Evolutionary conservation across 441 rosid species (phyloP), one percentile per base, ranked within the genome.

Genomic region (Aquilaria agallochum): DNA sequence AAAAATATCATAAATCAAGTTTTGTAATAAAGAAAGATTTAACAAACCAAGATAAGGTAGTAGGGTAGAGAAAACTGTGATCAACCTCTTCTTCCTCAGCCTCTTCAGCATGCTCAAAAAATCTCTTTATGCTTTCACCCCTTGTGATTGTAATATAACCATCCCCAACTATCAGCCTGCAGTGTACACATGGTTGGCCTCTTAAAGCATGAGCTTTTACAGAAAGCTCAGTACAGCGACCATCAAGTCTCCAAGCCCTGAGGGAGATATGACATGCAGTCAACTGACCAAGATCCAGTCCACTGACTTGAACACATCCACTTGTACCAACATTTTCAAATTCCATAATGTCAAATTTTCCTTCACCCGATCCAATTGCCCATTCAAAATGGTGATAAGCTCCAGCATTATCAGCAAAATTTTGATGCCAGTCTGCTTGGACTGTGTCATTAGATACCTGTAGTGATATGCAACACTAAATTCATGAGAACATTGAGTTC

Each of bases 81-180:
- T 34, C 49, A 78, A 91, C 99, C 96, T 95, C 97, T 83, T 91
- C 97, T 80, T 94, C 99, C 76, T 94, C 99, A 2, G 90, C 88
- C 60, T 89, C 99, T 75, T 94, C 99, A 5, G 99, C 97, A 72
- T 87, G 96, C 66, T 91, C 96, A 74, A 94, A 89, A 82, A 94
- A 88, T 55, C 71, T 80, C 77, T 78, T 72, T 47, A 89, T 87
- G 68, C 89, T 83, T 78, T 89, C 94, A 42, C 99, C 97, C 61
- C 80, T 80, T 53, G 85, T 87, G 45, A 94, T 92, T 64, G 94
- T 80, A 56, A 94, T 88, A 67, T 83, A 86, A 49, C 97, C 99
- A 89, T 89, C 94, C 48, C 96, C 96, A 69, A 86, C 97, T 53
- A 89, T 79, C 52, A 95, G 86, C 79, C 99, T 78, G 60, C 91